phyloP scores from a whole-genome alignment of 768 basidiomycete species.

The Epithele typhae region DNA sequence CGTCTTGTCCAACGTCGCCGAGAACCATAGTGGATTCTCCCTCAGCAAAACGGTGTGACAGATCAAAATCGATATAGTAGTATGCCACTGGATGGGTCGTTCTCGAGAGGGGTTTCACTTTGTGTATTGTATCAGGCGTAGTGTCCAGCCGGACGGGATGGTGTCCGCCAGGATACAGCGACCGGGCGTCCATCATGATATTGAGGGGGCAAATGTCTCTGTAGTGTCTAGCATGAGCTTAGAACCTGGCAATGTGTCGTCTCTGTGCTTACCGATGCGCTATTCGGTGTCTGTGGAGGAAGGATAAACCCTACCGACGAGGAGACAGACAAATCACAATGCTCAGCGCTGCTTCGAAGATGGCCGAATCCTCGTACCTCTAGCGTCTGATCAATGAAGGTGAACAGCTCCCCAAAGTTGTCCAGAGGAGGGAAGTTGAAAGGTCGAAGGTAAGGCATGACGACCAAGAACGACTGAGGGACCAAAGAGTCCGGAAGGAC shows the following conservation, averaged over 20 bases:
- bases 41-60: conserved; percentile 13
- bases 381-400: conserved; percentile 8
- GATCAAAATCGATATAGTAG: conserved; percentile 21
- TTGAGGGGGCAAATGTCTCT: conserved; percentile 15
- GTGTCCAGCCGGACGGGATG: conserved; percentile 23
- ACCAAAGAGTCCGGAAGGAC: conserved; percentile 15
- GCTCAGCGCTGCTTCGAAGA: too few species aligned
- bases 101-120: conserved; percentile 25
- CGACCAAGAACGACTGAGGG: conserved; percentile 5
- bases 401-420: conserved; percentile 12
- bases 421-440: conserved; percentile 14
- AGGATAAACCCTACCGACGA: conserved; percentile 9
- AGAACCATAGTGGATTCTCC: conserved; percentile 10
- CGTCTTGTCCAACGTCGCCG: conserved; percentile 19
- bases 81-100: conserved; percentile 32
- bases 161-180: conserved; percentile 14
- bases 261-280: conserved; percentile 14
- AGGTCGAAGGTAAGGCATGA: conserved; percentile 19
- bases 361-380: neutral
- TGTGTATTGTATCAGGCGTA: conserved; percentile 28
- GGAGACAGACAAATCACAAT: neutral
- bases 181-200: conserved; percentile 19
- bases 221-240: neutral
- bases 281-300: conserved; percentile 11
- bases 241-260: neutral